A percentile compares a stretch with the other conserved stretches of the same genome.
Evolutionary conservation across 2,329 filamentous ascomycete genomes (phyloP).

Genomic region (Dactylonectria macrodidyma): DNA sequence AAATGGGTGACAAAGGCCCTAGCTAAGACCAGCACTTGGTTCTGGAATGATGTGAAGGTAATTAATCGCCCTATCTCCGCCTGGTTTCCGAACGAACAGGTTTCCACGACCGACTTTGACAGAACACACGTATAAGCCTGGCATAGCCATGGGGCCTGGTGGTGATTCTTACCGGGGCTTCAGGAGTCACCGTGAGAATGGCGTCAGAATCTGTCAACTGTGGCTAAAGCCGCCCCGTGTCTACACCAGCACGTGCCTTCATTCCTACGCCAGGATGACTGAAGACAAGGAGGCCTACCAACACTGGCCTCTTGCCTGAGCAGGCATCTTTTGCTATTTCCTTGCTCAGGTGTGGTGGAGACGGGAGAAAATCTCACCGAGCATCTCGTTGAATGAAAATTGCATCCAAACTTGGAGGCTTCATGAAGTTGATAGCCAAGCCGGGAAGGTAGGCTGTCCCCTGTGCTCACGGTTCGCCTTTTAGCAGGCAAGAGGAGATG

Average conservation of each 20-base stretch:
- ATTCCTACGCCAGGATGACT: constrained; percentile 4
- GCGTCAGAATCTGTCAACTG: not conserved
- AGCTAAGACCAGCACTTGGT: constrained; percentile 8
- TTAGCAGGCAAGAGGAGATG: constrained; percentile 16
- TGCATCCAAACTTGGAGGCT: not conserved
- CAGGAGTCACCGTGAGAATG: not conserved
- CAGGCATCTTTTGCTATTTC: constrained; percentile 5
- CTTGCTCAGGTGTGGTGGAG: constrained; percentile 4
- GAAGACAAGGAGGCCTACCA: constrained; percentile 10
- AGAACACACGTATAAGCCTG: not conserved
- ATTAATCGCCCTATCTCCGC: constrained; percentile 14
- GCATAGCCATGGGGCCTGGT: constrained; percentile 6
- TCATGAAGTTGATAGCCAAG: constrained; percentile 6
- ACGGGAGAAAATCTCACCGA: not conserved
- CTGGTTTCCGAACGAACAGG: constrained; percentile 7
- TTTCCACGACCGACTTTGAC: not conserved
- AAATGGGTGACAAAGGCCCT: constrained; percentile 16
- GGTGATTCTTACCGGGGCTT: constrained; percentile 1
- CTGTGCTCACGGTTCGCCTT: constrained; percentile 23
- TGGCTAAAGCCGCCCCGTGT: not conserved
- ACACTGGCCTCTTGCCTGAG: constrained; percentile 4
- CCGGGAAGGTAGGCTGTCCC: constrained; percentile 1
- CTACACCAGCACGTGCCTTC: not conserved
- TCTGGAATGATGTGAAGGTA: not conserved
- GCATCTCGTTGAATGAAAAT: not conserved